Conservation (phyloP, 768 basidiomycete species). For the Hygrocybe punicea region DNA sequence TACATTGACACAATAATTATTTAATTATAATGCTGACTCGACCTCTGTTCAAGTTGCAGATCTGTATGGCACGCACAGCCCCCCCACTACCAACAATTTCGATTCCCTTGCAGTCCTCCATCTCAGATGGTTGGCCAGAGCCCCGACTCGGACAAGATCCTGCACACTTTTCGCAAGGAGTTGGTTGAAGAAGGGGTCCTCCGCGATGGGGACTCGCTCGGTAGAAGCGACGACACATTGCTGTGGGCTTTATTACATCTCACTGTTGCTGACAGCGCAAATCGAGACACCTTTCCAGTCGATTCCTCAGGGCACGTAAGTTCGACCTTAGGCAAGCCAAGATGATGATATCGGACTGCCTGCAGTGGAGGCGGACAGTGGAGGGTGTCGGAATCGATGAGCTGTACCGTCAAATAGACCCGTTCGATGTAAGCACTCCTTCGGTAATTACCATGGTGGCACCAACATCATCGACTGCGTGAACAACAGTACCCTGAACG, state of each 20-base stretch:
- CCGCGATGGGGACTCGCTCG: conserved; percentile 58
- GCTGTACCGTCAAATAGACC: conserved; percentile 58
- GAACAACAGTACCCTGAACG: conserved; percentile 61
- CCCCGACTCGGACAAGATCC: conserved; percentile 27
- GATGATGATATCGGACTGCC: conserved; percentile 63
- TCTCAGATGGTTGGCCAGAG: not conserved
- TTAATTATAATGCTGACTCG: too few relatives aligned
- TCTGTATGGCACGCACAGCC: too few relatives aligned
- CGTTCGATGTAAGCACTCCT: conserved; percentile 56
- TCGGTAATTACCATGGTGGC: not conserved
- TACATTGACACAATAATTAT: too few relatives aligned
- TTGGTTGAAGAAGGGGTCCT: conserved; percentile 52
- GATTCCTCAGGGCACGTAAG: conserved; percentile 73
- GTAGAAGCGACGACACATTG: conserved; percentile 55
- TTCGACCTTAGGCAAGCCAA: conserved; percentile 58
- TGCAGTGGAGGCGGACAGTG: conserved; percentile 64
- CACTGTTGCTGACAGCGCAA: not conserved
- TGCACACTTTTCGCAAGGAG: conserved; percentile 51
- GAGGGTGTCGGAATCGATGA: conserved; percentile 65
- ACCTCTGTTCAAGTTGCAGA: too few relatives aligned
- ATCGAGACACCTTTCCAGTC: conserved; percentile 36
- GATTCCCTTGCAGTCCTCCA: not conserved
- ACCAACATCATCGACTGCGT: not conserved
- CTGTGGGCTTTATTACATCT: conserved; percentile 41
- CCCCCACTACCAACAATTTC: not conserved